Percentiles rank a stretch among this genome's conserved stretches.
Evolutionary conservation across 306 rosid species (phyloP).

Genomic region (Dryas octopetala): DNA sequence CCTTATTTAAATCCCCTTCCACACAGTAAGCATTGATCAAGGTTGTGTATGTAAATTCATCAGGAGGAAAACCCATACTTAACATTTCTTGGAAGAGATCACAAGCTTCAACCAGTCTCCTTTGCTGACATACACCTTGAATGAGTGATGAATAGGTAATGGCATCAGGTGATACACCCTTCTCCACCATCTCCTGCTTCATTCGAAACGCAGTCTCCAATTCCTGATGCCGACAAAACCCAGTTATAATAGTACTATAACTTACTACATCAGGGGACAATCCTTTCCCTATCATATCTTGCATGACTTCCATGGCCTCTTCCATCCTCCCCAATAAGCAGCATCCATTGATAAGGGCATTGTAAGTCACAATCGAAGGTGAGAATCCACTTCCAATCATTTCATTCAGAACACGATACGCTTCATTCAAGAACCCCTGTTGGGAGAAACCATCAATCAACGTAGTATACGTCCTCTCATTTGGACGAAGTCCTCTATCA

Average conservation of each 20-base stretch:
- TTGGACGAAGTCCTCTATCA: slow-evolving; percentile 63
- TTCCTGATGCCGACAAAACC: slow-evolving; percentile 66
- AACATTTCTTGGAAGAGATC: slow-evolving; percentile 74
- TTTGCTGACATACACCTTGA: slow-evolving; percentile 73
- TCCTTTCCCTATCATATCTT: slow-evolving; percentile 59
- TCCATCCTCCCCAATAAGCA: slow-evolving; percentile 72
- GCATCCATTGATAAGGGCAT: slow-evolving; percentile 71
- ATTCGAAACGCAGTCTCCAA: slow-evolving; percentile 62
- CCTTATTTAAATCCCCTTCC: slow-evolving; percentile 71
- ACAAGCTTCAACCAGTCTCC: slow-evolving; percentile 63
- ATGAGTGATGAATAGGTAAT: slow-evolving; percentile 75
- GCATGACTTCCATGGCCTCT: slow-evolving; percentile 54
- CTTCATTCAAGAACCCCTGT: slow-evolving; percentile 64
- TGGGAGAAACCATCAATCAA: slow-evolving; percentile 79
- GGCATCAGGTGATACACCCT: slow-evolving; percentile 63
- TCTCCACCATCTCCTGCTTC: slow-evolving; percentile 70
- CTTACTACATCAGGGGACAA: slow-evolving; percentile 72
- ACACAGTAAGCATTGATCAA: slow-evolving; percentile 76
- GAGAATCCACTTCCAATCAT: slow-evolving; percentile 65
- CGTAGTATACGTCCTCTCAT: slow-evolving; percentile 78
- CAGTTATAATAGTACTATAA: slow-evolving; percentile 78
- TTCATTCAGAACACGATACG: slow-evolving; percentile 61
- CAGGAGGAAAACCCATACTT: slow-evolving; percentile 48
- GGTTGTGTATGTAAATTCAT: slow-evolving; percentile 73
- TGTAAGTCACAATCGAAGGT: slow-evolving; percentile 75